phyloP scores from a whole-genome alignment of 1,284 basidiomycete species.

The Paramarasmius palmivorus region DNA sequence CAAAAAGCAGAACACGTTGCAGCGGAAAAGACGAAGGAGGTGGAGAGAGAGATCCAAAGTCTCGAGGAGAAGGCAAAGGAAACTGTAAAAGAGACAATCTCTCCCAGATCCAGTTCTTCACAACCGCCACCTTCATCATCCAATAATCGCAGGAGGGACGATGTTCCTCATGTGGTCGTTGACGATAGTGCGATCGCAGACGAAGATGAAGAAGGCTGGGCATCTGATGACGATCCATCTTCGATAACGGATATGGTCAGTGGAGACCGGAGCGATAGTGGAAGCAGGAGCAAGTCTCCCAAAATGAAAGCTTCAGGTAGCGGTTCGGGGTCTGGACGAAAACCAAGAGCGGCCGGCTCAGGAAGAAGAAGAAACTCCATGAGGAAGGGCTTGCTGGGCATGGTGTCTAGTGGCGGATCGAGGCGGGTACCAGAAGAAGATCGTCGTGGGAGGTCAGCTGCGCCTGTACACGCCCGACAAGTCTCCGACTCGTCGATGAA shows the following conservation, averaged over 20 bases:
- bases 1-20: conserved; percentile 29
- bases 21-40: conserved; percentile 26
- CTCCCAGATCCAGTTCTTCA: background rate
- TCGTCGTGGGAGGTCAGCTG: background rate
- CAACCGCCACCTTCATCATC: background rate
- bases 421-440: conserved; percentile 6
- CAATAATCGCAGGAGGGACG: background rate
- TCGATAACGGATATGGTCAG: background rate
- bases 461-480: background rate
- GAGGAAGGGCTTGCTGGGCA: background rate
- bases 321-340: background rate
- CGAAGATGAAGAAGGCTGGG: conserved; percentile 31
- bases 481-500: background rate
- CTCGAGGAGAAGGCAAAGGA: conserved; percentile 9
- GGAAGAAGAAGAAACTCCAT: conserved; percentile 8
- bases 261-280: background rate
- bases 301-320: conserved; percentile 2
- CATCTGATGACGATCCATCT: conserved; percentile 19
- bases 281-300: conserved; percentile 9
- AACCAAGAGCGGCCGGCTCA: background rate
- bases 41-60: conserved; percentile 14
- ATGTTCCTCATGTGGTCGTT: background rate
- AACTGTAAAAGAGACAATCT: background rate
- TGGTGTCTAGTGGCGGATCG: background rate
- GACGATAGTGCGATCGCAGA: conserved; percentile 2